Evolutionary conservation across 2,329 filamentous ascomycete species (phyloP), one percentile per base, ranked within the genome.

Genomic region (Phialophora tarda): DNA sequence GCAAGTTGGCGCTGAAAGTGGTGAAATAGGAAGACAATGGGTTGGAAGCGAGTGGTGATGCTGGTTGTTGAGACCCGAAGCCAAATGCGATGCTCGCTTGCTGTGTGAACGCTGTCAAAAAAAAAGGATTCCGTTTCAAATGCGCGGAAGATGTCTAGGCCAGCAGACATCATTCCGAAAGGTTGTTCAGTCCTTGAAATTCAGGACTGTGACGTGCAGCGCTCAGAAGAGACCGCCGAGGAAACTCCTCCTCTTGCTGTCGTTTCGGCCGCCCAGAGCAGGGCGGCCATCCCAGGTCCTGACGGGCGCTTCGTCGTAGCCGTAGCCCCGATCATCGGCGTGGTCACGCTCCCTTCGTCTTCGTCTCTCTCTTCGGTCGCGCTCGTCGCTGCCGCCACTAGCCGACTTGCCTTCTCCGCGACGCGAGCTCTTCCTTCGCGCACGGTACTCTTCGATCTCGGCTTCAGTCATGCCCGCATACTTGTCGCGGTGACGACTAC

Each of bases 381-480:
- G 63, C 41, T 70, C 69, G 56, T 71, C 69, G 51, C 71, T 72
- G 32, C 70, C 70, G 12, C 66, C 70, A 56, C 68, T 71, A 53
- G 58, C 63, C 44, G 65, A 71, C 59, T 72, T 73, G 62, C 68
- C 71, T 53, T 67, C 65, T 6, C 44, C 60, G 24, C 67, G 61
- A 23, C 64, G 60, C 26, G 60, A 44, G n/a, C 54, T 60, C 41
- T 66, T 69, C 48, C 68, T 64, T 28, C 74, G 71, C 0, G 76
- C 69, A 54, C 78, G 77, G 24, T 74, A 65, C 48, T 79, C 77
- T 17, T 79, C 77, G 48, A 77, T 73, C 62, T 81, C 79, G 32
- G 78, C 75, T 30, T 81, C 79, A 4, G 72, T 75, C 62, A 77
- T 71, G 30, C 77, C 78, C 1, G 77, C 75, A 59, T 81, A 79